These are phyloP conservation scores for Populus trichocarpa DNA, from an alignment of 441 rosid genomes.

Conservation along the genomic window DNA sequence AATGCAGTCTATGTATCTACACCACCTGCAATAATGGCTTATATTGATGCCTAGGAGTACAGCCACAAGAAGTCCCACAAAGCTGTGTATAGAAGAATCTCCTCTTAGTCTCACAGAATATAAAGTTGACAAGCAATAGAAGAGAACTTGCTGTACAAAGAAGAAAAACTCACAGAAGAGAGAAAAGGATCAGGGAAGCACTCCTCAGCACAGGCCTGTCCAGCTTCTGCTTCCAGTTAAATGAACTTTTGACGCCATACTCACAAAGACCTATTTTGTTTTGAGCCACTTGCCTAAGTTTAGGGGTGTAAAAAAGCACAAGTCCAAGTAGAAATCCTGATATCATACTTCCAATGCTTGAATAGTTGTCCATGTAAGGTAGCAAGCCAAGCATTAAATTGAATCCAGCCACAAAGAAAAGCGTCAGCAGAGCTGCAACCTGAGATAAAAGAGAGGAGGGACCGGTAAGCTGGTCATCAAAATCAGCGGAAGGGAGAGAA, in stretches of 20 bases:
- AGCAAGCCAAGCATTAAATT: constrained; percentile 71
- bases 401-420: constrained; percentile 39
- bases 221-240: constrained; percentile 50
- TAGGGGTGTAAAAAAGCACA: constrained; percentile 59
- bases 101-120: constrained; percentile 9
- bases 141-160: background rate
- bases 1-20: constrained; percentile 61
- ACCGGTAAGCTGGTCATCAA: constrained; percentile 6
- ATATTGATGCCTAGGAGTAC: constrained; percentile 43
- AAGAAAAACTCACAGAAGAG: constrained; percentile 50
- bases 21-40: constrained; percentile 64
- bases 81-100: constrained; percentile 31
- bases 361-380: constrained; percentile 64
- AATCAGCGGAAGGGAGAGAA: background rate
- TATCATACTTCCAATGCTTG: constrained; percentile 74
- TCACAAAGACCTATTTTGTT: constrained; percentile 48
- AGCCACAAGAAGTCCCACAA: constrained; percentile 48
- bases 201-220: constrained; percentile 68
- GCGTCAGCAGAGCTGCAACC: constrained; percentile 52
- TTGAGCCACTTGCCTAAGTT: constrained; percentile 37
- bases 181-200: constrained; percentile 48
- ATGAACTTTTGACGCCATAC: constrained; percentile 37
- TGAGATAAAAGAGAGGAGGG: constrained; percentile 36
- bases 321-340: constrained; percentile 79
- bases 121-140: constrained; percentile 10